Percentiles rank a stretch among this genome's conserved stretches.
These are phyloP conservation scores for Cyphellophora europaea DNA, from an alignment of 2,329 filamentous ascomycete genomes.

Conservation along the genomic window DNA sequence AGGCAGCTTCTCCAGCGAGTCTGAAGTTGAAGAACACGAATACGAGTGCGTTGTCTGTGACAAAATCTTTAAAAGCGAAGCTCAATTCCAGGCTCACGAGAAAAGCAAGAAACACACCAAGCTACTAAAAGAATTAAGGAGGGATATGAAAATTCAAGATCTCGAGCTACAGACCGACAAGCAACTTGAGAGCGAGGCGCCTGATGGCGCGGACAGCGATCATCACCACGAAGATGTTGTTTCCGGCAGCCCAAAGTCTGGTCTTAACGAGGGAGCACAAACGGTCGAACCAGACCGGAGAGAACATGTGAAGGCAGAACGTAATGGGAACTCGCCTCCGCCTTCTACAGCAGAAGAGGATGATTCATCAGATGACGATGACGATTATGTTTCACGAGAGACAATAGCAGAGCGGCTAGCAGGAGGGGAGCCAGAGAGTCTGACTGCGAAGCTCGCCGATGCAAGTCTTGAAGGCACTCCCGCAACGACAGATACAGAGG, in stretches of 20 bases:
- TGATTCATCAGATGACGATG: slow-evolving; percentile 19
- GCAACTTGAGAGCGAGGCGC: not conserved
- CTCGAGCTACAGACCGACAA: slow-evolving; percentile 29
- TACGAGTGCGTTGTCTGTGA: slow-evolving; percentile 56
- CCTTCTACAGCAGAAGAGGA: slow-evolving; percentile 11
- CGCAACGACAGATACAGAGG: slow-evolving; percentile 14
- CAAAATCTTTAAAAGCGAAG: slow-evolving; percentile 76
- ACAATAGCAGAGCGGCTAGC: slow-evolving; percentile 30
- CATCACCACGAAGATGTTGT: slow-evolving; percentile 25
- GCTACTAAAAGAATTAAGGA: slow-evolving; percentile 67
- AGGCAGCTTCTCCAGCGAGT: slow-evolving; percentile 32
- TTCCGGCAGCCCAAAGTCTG: slow-evolving; percentile 11
- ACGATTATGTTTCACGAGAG: slow-evolving; percentile 34
- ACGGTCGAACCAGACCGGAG: slow-evolving; percentile 1
- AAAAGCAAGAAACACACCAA: slow-evolving; percentile 95
- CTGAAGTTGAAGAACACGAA: slow-evolving; percentile 42
- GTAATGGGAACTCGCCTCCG: slow-evolving; percentile 1
- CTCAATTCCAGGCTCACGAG: slow-evolving; percentile 84
- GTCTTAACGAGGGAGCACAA: slow-evolving; percentile 14
- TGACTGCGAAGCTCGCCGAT: slow-evolving; percentile 16
- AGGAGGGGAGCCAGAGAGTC: slow-evolving; percentile 3
- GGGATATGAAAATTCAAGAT: slow-evolving; percentile 77
- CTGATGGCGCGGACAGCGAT: slow-evolving; percentile 30
- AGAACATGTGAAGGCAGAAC: slow-evolving; percentile 3
- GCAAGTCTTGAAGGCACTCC: slow-evolving; percentile 11